Base-by-base conservation (phyloP, 2,329 filamentous ascomycete genomes). In the Hypomyces perniciosus region DNA sequence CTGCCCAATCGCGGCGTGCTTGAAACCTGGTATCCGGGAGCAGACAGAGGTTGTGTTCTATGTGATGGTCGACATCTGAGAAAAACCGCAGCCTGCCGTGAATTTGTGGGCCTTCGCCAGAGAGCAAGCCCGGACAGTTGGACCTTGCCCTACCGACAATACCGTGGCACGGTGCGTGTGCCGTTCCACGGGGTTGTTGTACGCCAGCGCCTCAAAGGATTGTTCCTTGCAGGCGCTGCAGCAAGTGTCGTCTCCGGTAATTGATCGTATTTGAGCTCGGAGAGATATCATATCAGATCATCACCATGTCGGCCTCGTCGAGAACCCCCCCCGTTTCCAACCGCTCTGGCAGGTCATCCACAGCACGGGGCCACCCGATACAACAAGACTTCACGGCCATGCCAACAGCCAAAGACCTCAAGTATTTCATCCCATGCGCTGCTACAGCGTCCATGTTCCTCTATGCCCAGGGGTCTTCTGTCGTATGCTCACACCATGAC, bases 401-500 rank as follows among this genome's bases (percentile, higher is more conserved):
- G 74, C 72, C 78, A 51, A 65, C 75, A 40, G 72, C 68, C 49
- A 68, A 73, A 48, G 68, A 76, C 27, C 65, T 73, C 56, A 76
- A 74, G 59, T 79, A 83, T 55, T 90, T 96, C 60, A 87, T 93
- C 60, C 88, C 93, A 52, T 95, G 88, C 67, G 90, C 90, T 13
- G 90, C 93, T 30, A 97, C 93, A 4, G 89, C 88, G 2, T 89
- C 90, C 27, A 87, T 93, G 74, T 86, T 99, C 58, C 79, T 99
- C 28, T 96, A 95, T 69, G 85, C 90, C 27, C 81, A 97, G 66
- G 87, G 89, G 31, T 84, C 84, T 48, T 81, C 84, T 6, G 84
- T 99, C 52, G 78, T 96, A 27, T 93, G 90, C 67, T 84, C 92
- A 31, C 90, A 95, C 62, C 92, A 97, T 71, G 92, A 97, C 65